These are phyloP conservation scores for Tulasnella sp. DNA, from an alignment of 768 basidiomycete genomes.

Conservation along the genomic window DNA sequence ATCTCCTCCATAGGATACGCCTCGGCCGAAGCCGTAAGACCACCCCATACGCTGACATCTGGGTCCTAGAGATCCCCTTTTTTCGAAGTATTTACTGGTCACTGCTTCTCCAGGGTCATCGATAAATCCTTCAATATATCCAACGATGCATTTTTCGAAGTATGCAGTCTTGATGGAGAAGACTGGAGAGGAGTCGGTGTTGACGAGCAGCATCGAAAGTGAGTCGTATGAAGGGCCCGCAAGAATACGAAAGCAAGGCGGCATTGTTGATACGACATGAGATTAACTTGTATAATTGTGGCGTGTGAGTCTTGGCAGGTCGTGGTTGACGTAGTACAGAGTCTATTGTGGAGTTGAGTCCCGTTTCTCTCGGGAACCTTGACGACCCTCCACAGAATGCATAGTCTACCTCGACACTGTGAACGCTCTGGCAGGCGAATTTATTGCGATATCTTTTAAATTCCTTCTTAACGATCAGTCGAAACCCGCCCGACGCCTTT, in stretches of 20 bases:
- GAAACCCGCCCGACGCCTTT: too few relatives aligned
- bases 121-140: slow-evolving; percentile 72
- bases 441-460: too few relatives aligned
- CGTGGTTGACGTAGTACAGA: neutral
- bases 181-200: slow-evolving; percentile 46
- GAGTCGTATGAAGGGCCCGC: slow-evolving; percentile 61
- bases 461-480: neutral
- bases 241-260: slow-evolving; percentile 63
- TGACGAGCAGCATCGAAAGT: slow-evolving; percentile 64
- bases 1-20: too few relatives aligned
- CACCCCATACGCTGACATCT: too few relatives aligned
- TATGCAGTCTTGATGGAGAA: slow-evolving; percentile 50
- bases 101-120: slow-evolving; percentile 49
- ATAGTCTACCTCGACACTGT: neutral
- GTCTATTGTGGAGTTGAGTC: neutral
- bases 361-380: neutral
- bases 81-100: slow-evolving; percentile 67
- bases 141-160: slow-evolving; percentile 73
- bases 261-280: slow-evolving; percentile 28
- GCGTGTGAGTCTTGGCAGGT: neutral
- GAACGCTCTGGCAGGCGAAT: neutral
- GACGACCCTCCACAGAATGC: neutral
- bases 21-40: too few relatives aligned
- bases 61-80: slow-evolving; percentile 38
- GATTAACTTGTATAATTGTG: neutral